Base-by-base conservation (phyloP, 345 rosid species). In the Isatis tinctoria region DNA sequence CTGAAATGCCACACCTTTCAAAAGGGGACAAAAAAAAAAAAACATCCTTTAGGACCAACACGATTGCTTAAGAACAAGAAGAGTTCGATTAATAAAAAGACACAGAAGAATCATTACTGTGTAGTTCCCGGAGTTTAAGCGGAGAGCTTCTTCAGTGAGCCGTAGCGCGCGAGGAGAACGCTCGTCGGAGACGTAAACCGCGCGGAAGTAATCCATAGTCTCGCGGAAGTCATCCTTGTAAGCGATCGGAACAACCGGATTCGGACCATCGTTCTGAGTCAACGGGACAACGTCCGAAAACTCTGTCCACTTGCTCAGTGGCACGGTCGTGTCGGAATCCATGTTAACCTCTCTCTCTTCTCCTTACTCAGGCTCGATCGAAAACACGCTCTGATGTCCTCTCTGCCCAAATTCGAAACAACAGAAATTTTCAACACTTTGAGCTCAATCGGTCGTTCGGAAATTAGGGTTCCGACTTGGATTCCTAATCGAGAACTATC, bases 1-100 rank as follows among this genome's bases (percentile, higher is more conserved):
- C 98, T 90, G 70, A 92, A 95, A 67, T 90, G 92, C 99, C 99
- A 95, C 62, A 92, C 97, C 96, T 95, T 77, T 80, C 79, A 40
- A 68, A 5, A 30, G 7, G 10, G 59, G 37, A 41, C 60, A n/a
- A 8, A 7, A 56, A 17, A 56, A 37, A n/a, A 11, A 35, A 45
- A n/a, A n/a, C n/a, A 18, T 57, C 49, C 12, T 2, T 45, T 36
- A 65, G 24, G n/a, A 44, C 35, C 49, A 73, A 24, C 0, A 13
- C 0, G 18, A 56, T 3, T 4, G 17, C 0, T 13, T 12, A 5
- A 27, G 1, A 11, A 27, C 1, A 28, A 57, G 59, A 8, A 22
- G 12, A 10, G 10, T 36, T 20, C n/a, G 47, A 36, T 10, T 1
- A n/a, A 69, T 20, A 6, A 7, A 69, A 26, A 40, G 13, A 30